phyloP scores from a whole-genome alignment of 805 yeast genomes.

The Metschnikowia cerradonensis region DNA sequence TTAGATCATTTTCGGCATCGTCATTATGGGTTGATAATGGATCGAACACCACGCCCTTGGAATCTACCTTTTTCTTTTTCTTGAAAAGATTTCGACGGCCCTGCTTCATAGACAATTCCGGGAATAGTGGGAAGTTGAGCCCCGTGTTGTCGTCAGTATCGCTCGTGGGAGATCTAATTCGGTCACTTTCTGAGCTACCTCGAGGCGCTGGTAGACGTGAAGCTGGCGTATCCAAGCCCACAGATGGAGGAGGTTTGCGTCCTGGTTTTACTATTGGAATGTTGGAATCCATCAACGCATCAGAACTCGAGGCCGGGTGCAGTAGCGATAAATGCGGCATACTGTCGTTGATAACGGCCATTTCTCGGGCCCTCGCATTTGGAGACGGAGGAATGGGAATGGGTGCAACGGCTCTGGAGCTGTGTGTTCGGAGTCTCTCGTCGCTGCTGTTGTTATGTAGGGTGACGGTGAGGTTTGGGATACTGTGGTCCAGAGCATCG shows the following conservation, averaged over 20 bases:
- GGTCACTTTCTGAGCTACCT: background rate
- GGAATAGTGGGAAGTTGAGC: conserved; percentile 31
- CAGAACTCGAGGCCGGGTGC: conserved; percentile 9
- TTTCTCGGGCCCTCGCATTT: conserved; percentile 25
- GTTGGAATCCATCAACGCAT: conserved; percentile 9
- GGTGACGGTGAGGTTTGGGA: conserved; percentile 1
- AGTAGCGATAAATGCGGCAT: conserved; percentile 15
- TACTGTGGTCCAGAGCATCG: background rate
- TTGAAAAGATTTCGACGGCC: conserved; percentile 12
- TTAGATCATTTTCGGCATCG: conserved; percentile 6
- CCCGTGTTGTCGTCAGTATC: conserved; percentile 12
- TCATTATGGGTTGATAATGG: conserved; percentile 6
- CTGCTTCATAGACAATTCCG: conserved; percentile 21
- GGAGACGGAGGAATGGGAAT: conserved; percentile 28
- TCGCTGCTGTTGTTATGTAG: background rate
- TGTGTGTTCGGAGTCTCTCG: background rate
- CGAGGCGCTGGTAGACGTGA: background rate
- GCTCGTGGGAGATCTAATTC: conserved; percentile 1
- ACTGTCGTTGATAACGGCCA: conserved; percentile 20
- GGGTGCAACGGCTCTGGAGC: conserved; percentile 17
- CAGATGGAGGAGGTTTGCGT: conserved; percentile 14
- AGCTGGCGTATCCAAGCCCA: background rate
- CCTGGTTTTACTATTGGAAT: conserved; percentile 6
- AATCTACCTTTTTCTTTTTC: conserved; percentile 6
- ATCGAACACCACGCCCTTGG: conserved; percentile 9